These are phyloP conservation scores for Hygrocybe punicea DNA, from an alignment of 768 basidiomycete species.

Conservation along the genomic window DNA sequence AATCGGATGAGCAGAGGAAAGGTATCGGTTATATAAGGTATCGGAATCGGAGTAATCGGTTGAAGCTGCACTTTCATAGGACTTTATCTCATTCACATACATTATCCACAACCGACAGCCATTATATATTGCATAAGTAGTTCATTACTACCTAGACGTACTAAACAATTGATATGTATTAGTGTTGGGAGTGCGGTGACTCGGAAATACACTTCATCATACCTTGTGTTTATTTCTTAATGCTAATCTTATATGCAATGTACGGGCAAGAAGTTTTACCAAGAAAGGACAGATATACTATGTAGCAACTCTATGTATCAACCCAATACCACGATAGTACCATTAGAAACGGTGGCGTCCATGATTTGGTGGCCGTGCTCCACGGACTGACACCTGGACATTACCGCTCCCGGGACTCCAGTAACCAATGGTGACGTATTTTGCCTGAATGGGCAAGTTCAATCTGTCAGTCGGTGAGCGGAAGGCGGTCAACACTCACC, in stretches of 20 bases:
- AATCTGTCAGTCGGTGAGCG: background rate
- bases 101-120: background rate
- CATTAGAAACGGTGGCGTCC: background rate
- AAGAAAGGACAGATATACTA: background rate
- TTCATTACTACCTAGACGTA: no score
- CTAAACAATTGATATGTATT: no score
- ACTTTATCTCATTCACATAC: background rate
- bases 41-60: no score
- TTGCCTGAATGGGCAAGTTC: background rate
- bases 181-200: no score
- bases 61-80: background rate
- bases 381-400: background rate
- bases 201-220: no score
- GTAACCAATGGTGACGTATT: background rate
- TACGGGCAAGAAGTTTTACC: no score
- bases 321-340: background rate
- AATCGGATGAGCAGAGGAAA: no score
- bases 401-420: background rate
- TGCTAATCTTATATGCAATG: no score
- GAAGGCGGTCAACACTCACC: background rate
- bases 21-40: no score
- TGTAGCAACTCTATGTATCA: no score
- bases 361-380: background rate
- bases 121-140: no score
- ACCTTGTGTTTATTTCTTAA: no score